phyloP scores from a whole-genome alignment of 371 early-diverging fungal species.

The Haplosporangium sp. region DNA sequence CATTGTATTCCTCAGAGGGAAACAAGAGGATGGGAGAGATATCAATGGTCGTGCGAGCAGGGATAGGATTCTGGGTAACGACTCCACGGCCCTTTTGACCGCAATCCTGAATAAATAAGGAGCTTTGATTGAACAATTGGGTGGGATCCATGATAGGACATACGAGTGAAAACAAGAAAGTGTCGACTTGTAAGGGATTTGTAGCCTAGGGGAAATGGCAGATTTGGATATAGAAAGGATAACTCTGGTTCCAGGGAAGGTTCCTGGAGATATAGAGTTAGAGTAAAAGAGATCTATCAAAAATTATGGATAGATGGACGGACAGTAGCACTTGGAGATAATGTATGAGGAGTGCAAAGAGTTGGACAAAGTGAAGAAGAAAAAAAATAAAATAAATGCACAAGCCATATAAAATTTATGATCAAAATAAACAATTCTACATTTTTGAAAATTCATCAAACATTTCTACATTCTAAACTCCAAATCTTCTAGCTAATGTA shows the following conservation, averaged over 20 bases:
- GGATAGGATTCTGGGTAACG: constrained; percentile 59
- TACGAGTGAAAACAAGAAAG: constrained; percentile 21
- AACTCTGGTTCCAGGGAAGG: not conserved
- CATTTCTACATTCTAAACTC: too few relatives aligned
- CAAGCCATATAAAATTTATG: too few relatives aligned
- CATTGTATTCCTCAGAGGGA: constrained; percentile 64
- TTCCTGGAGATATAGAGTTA: constrained; percentile 6
- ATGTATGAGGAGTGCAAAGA: too few relatives aligned
- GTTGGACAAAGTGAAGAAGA: too few relatives aligned
- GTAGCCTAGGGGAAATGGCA: not conserved
- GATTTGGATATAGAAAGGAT: not conserved
- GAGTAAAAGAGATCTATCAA: too few relatives aligned
- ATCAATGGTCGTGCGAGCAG: constrained; percentile 64
- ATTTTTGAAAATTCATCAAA: too few relatives aligned
- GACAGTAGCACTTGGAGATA: too few relatives aligned
- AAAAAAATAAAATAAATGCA: too few relatives aligned
- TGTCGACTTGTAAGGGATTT: constrained; percentile 4
- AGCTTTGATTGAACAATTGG: constrained; percentile 57
- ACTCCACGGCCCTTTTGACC: constrained; percentile 70
- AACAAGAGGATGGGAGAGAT: constrained; percentile 74
- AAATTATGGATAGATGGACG: too few relatives aligned
- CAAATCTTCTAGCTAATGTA: too few relatives aligned
- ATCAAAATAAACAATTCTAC: too few relatives aligned
- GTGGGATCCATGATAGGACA: constrained; percentile 34
- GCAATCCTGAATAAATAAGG: constrained; percentile 59